Base-by-base conservation (phyloP, 2,329 filamentous ascomycete species). In the Aspergillus brasiliensis region DNA sequence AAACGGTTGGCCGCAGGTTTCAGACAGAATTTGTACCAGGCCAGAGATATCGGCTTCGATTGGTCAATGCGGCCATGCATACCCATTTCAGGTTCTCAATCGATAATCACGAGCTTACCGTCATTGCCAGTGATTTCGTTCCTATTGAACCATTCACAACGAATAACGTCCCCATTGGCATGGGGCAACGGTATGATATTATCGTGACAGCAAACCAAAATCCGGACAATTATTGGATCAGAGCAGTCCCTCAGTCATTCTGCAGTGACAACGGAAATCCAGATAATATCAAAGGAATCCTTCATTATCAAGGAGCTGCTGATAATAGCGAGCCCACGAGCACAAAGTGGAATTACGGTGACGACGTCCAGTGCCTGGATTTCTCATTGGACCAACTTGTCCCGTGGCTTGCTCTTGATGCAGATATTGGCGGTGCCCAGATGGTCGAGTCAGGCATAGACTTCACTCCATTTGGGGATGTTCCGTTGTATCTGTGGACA, bases 111-210 rank as follows among this genome's bases (percentile, higher is more conserved):
- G 80, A 69, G 0, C 70, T 89, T 65, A 82, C 77, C 0, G 84
- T 89, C 37, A 85, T 89, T 40, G 78, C 81, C 0, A 76, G 73
- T n/a, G 87, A 88, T 60, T 73, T 88, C 3, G 83, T 88, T 0
- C 84, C 86, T 2, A 78, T 89, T 23, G 66, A 77, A 23, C 86
- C 86, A 0, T 88, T 83, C 61, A 72, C 73, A 0, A 81, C 84
- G 0, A 76, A 78, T 0, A 75, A 73, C 19, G 52, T 86, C 3
- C 74, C 75, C 25, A 67, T 84, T 48, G 76, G 73, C 6, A 81
- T 82, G 63, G 80, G 80, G 69, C 57, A 27, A 70, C 72, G 77
- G 8, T 78, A 78, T 61, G 76, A 78, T 54, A 66, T 79, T 23
- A 69, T 77, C 31, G 62, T 77, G 3, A 67, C 64, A 3, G 71